Conservation (phyloP, 306 rosid genomes). For the Quercus bicolor region DNA sequence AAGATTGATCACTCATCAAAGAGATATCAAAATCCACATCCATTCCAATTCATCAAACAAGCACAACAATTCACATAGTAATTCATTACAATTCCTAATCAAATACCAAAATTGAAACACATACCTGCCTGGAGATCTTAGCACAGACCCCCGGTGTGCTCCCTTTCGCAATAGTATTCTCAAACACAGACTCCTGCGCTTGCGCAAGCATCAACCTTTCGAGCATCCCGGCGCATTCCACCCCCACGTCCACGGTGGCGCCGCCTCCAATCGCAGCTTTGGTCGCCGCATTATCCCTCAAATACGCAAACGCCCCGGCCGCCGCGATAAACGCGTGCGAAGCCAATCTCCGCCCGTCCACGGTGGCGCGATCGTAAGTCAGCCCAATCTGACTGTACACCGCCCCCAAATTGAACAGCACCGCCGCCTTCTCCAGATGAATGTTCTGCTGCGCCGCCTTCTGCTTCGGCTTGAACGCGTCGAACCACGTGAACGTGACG, state of each 20-base stretch:
- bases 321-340: slow-evolving; percentile 81
- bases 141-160: slow-evolving; percentile 97
- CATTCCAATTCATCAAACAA: too few species aligned
- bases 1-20: too few species aligned
- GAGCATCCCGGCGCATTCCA: slow-evolving; percentile 87
- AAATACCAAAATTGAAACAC: neutral
- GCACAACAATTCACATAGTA: too few species aligned
- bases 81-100: too few species aligned
- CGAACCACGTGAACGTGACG: slow-evolving; percentile 81
- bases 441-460: slow-evolving; percentile 96
- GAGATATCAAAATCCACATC: too few species aligned
- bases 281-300: slow-evolving; percentile 75
- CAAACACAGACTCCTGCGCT: slow-evolving; percentile 96
- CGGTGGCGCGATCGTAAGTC: slow-evolving; percentile 72
- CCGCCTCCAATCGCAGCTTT: slow-evolving; percentile 77
- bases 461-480: slow-evolving; percentile 76
- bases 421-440: slow-evolving; percentile 86
- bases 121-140: slow-evolving; percentile 94
- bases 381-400: slow-evolving; percentile 87
- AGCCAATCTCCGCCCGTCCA: slow-evolving; percentile 75
- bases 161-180: slow-evolving; percentile 88
- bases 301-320: slow-evolving; percentile 72
- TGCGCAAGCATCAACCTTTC: slow-evolving; percentile 96
- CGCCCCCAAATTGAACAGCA: slow-evolving; percentile 83
- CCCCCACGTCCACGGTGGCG: slow-evolving; percentile 74